Conservation (phyloP, 2,329 filamentous ascomycete genomes). For the Alternaria atra region DNA sequence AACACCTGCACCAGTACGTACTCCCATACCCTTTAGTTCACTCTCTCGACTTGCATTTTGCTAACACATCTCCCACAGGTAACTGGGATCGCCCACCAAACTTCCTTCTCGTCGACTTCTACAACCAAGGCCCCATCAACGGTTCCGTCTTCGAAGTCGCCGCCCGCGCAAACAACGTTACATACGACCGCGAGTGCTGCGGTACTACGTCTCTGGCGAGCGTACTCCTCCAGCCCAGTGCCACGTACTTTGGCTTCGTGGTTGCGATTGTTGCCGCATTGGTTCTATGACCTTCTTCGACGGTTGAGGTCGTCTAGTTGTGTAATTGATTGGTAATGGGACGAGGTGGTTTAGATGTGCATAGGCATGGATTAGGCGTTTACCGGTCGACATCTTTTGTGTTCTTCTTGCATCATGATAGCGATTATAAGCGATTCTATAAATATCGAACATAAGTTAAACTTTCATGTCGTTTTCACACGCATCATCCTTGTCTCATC, state of each 20-base stretch:
- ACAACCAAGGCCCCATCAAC: conserved; percentile 47
- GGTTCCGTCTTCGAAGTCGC: conserved; percentile 54
- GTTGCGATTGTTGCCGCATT: conserved; percentile 28
- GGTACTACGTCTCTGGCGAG: conserved; percentile 49
- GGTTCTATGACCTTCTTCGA: conserved; percentile 23
- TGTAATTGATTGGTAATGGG: background rate
- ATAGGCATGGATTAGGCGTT: background rate
- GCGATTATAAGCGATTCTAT: conserved; percentile 1
- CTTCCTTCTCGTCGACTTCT: conserved; percentile 54
- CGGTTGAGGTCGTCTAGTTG: background rate
- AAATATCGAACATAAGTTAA: background rate
- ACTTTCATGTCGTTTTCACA: background rate
- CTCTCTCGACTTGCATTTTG: background rate
- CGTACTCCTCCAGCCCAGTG: conserved; percentile 17
- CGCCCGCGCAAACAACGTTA: conserved; percentile 72
- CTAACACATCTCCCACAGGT: conserved; percentile 22
- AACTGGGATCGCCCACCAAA: conserved; percentile 51
- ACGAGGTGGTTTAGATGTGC: background rate
- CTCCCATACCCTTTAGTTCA: background rate
- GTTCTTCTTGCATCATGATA: conserved; percentile 4
- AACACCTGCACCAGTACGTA: conserved; percentile 47
- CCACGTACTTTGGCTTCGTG: conserved; percentile 28
- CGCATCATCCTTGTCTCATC: background rate
- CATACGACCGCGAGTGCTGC: conserved; percentile 69
- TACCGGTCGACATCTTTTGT: background rate